Conservation (phyloP, 345 rosid genomes). For the Fremontodendron californicum region DNA sequence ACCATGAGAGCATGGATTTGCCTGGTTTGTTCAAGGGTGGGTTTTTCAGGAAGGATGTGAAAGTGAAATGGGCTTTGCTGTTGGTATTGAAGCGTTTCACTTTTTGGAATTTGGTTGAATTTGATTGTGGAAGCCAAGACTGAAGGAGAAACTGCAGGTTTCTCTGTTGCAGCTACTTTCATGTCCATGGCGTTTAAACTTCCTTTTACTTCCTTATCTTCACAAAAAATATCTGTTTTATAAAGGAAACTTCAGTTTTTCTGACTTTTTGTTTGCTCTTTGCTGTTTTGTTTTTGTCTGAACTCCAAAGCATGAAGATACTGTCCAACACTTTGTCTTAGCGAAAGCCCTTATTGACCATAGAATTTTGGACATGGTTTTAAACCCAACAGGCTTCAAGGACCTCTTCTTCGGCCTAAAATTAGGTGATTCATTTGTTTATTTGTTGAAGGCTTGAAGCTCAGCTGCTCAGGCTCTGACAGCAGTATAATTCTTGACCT, state of each 20-base stretch:
- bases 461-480: no score
- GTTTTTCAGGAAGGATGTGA: no score
- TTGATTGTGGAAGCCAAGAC: neutral
- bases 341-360: neutral
- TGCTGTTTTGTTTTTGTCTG: no score
- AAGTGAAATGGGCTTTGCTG: neutral
- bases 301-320: neutral
- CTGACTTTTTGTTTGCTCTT: neutral
- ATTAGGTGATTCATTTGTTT: neutral
- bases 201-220: neutral
- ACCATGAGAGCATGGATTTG: slow-evolving; percentile 31
- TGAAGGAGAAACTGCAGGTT: neutral
- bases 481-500: no score
- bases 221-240: neutral
- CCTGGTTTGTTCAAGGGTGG: slow-evolving; percentile 28
- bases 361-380: neutral
- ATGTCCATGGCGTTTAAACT: slow-evolving; percentile 1
- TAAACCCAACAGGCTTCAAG: neutral
- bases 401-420: neutral
- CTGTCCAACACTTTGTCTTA: neutral
- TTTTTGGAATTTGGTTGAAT: slow-evolving; percentile 12
- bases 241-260: neutral
- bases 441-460: no score
- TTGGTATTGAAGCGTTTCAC: neutral
- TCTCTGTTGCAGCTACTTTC: neutral